Base-by-base conservation (phyloP, 2,329 filamentous ascomycete species). In the Hypoxylon sp. region DNA sequence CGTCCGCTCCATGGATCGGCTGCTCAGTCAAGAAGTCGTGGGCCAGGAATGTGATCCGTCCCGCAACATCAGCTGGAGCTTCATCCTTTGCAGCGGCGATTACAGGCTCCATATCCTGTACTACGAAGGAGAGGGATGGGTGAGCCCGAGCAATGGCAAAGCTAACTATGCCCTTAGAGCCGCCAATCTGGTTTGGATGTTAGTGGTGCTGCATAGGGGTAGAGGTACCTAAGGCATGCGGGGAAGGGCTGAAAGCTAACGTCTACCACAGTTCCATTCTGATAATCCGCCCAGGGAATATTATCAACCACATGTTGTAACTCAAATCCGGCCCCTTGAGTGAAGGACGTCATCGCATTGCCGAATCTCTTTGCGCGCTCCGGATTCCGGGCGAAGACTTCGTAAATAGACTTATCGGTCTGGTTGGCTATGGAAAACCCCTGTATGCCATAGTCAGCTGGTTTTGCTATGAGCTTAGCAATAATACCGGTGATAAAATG, bases 1-100 rank as follows among this genome's bases (percentile, higher is more conserved):
- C 75, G 44, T 81, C 79, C 0, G 80, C 83, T 8, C 61, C 71
- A 7, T 73, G 51, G 1, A 82, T 72, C 8, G 81, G 79, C 68
- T 85, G 82, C 2, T 79, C 77, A 6, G 75, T 71, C 68, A 85
- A 81, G 64, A 85, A 81, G 67, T 84, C 78, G 73, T 85, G 80
- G 1, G 71, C 74, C 65, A 76, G 75, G 73, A 76, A 75, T 2
- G 55, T 11, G 2, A 77, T 65, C 6, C 65, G 71, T 4, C 40
- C 17, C 1, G 44, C 53, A 3, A 69, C 1, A 8, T 67, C 61
- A 3, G 48, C 14, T 3, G 71, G 69, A 1, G 67, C 49, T 6
- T 31, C 4, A 22, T 46, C 14, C 42, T 66, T 10, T 8, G 48
- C 65, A 2, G 2, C 3, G 2, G n/a, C 46, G 6, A 72, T 54